Evolutionary conservation across 2,329 filamentous ascomycete species (phyloP).

Genomic region (Colletotrichum euphorbiae): DNA sequence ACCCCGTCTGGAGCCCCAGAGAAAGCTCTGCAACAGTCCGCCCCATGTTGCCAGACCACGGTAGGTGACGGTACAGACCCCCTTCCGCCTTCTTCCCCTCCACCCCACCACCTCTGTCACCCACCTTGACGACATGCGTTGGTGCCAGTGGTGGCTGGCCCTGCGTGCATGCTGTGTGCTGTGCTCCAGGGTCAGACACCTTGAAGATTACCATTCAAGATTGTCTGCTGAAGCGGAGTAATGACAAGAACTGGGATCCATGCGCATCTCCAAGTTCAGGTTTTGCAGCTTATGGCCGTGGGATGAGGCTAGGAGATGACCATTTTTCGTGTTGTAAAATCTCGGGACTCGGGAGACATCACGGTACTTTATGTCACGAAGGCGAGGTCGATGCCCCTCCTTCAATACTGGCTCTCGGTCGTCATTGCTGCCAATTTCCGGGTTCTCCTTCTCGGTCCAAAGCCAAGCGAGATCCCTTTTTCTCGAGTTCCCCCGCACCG

Average conservation of each 20-base stretch:
- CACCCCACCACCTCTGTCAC: slow-evolving; percentile 22
- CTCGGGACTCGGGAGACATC: neutral
- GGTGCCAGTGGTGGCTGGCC: neutral
- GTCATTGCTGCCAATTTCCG: slow-evolving; percentile 29
- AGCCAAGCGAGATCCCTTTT: slow-evolving; percentile 19
- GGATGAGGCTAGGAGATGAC: slow-evolving; percentile 7
- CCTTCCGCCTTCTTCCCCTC: neutral
- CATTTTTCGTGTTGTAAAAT: neutral
- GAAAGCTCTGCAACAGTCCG: neutral
- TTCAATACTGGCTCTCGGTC: slow-evolving; percentile 1
- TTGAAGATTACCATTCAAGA: slow-evolving; percentile 24
- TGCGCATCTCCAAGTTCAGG: slow-evolving; percentile 4
- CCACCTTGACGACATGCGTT: slow-evolving; percentile 24
- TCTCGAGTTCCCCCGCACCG: slow-evolving; percentile 26
- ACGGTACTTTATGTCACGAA: slow-evolving; percentile 30
- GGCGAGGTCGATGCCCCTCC: neutral
- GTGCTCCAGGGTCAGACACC: no score
- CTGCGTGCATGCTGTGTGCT: slow-evolving; percentile 12
- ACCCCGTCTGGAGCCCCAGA: slow-evolving; percentile 13
- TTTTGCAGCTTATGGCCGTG: slow-evolving; percentile 17
- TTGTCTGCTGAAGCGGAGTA: slow-evolving; percentile 3
- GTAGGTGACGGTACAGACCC: neutral
- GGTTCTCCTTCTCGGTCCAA: slow-evolving; percentile 20
- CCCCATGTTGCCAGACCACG: neutral
- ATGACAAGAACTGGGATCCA: slow-evolving; percentile 9